phyloP scores from a whole-genome alignment of 495 filamentous ascomycete genomes.

The Penicillium daleae region DNA sequence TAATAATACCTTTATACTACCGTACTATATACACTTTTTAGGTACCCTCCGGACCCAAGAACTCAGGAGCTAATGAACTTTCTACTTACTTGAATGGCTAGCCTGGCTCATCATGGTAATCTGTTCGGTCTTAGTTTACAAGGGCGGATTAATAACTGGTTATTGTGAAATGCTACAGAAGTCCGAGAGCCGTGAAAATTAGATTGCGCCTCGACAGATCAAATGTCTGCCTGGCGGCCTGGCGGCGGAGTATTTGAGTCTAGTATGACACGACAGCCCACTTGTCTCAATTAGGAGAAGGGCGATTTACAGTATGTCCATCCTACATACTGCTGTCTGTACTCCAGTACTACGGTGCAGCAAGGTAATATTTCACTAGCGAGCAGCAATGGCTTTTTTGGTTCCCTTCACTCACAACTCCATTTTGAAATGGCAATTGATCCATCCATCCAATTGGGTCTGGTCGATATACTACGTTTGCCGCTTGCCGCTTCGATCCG shows the following conservation, averaged over 20 bases:
- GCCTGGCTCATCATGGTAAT: neutral
- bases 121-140: neutral
- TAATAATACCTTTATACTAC: no score
- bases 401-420: neutral
- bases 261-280: slow-evolving; percentile 1
- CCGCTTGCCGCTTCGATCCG: slow-evolving; percentile 20
- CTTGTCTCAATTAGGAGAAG: neutral
- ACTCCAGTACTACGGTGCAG: no score
- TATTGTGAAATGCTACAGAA: neutral
- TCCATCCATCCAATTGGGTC: slow-evolving; percentile 14
- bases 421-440: neutral
- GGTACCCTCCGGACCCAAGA: neutral
- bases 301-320: no score
- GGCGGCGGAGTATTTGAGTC: neutral
- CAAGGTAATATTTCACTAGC: neutral
- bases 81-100: neutral
- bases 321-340: no score
- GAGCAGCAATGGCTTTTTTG: neutral
- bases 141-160: neutral
- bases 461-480: slow-evolving; percentile 8
- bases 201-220: slow-evolving; percentile 1
- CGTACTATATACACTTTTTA: neutral
- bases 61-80: neutral
- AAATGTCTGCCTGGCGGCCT: neutral
- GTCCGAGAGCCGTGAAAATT: slow-evolving; percentile 6